Percentiles rank a stretch among this genome's conserved stretches.
phyloP scores from a whole-genome alignment of 139 green algal genomes.

The Spirogloea muscicola region DNA sequence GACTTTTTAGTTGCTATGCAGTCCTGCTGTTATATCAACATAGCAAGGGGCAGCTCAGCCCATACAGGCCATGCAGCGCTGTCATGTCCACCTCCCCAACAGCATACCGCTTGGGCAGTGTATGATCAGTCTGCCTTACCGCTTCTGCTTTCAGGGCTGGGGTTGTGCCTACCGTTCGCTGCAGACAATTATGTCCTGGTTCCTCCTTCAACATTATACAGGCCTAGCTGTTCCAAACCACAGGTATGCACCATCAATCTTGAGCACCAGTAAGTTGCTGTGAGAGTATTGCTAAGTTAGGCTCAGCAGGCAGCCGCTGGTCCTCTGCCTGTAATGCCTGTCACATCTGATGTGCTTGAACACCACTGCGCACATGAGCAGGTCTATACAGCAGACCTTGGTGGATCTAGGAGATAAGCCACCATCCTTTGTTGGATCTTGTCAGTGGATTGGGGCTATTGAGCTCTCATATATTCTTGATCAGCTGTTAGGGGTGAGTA shows the following conservation, averaged over 20 bases:
- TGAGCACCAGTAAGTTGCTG: no score
- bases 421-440: constrained; percentile 71
- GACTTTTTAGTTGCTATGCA: neutral
- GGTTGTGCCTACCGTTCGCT: constrained; percentile 94
- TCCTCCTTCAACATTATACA: constrained; percentile 76
- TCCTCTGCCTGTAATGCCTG: no score
- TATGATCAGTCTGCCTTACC: neutral
- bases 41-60: no score
- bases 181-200: constrained; percentile 94
- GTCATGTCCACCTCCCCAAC: neutral
- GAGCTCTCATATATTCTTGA: constrained; percentile 89
- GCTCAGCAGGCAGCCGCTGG: no score
- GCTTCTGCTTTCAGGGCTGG: constrained; percentile 64
- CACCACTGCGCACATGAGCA: no score
- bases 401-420: constrained; percentile 82
- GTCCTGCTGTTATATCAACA: neutral
- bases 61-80: neutral
- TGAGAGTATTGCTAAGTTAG: no score
- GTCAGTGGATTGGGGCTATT: constrained; percentile 91
- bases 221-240: constrained; percentile 64
- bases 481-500: constrained; percentile 61
- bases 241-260: constrained; percentile 3
- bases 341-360: no score
- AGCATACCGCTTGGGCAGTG: neutral
- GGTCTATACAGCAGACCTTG: no score